Conservation (phyloP, 2,329 filamentous ascomycete genomes). For the Colletotrichum coccodes region DNA sequence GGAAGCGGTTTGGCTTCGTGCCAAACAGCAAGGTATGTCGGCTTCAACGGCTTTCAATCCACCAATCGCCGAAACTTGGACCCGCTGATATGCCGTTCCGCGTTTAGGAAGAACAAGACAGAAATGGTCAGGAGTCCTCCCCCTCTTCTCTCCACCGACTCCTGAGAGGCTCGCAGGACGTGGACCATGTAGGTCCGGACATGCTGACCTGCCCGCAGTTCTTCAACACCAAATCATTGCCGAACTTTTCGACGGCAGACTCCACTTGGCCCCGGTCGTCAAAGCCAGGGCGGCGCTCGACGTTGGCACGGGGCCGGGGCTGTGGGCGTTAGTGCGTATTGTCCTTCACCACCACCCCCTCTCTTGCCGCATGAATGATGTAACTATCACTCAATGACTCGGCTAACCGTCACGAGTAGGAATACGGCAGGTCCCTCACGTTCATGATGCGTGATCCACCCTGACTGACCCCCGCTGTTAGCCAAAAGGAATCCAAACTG, state of each 20-base stretch:
- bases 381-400: not conserved
- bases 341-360: not conserved
- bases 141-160: not conserved
- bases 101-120: constrained; percentile 41
- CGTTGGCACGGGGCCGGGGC: constrained; percentile 41
- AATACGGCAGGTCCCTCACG: constrained; percentile 35
- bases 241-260: constrained; percentile 40
- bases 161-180: not conserved
- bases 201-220: constrained; percentile 29
- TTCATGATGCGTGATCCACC: not conserved
- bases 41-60: not conserved
- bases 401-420: constrained; percentile 32
- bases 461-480: constrained; percentile 5
- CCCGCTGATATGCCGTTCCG: not conserved
- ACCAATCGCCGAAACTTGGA: not conserved
- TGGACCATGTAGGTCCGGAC: not conserved
- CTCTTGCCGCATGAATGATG: not conserved
- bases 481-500: constrained; percentile 39
- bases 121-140: constrained; percentile 37
- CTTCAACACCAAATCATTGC: constrained; percentile 42
- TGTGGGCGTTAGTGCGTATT: constrained; percentile 41
- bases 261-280: constrained; percentile 40
- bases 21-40: constrained; percentile 27
- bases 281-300: constrained; percentile 41
- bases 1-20: constrained; percentile 27